These are phyloP conservation scores for Scenedesmus sp. DNA, from an alignment of 163 green algal species.

Conservation along the genomic window DNA sequence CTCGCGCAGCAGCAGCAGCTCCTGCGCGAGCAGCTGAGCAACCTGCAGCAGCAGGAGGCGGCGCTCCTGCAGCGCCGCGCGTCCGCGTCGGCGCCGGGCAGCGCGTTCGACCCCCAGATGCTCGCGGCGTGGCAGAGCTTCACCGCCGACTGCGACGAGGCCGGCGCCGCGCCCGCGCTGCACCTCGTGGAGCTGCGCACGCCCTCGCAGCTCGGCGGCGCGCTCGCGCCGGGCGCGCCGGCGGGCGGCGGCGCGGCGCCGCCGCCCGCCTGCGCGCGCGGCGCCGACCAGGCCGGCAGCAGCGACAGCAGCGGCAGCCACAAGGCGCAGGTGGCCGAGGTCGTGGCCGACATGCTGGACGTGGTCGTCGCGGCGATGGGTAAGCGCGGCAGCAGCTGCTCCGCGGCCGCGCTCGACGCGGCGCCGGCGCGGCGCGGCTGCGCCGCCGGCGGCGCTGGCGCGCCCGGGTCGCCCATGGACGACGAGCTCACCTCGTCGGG, in stretches of 20 bases:
- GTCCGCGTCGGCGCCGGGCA: not conserved
- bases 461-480: not conserved
- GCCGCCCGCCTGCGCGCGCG: not conserved
- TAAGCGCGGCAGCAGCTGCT: not conserved
- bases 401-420: not conserved
- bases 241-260: not conserved
- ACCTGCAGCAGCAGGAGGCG: slow-evolving; percentile 23
- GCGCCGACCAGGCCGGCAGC: not conserved
- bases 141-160: slow-evolving; percentile 1
- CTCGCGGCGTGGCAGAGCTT: slow-evolving; percentile 39
- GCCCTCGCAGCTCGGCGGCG: not conserved
- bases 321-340: slow-evolving; percentile 17
- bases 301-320: slow-evolving; percentile 2
- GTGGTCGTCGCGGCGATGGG: not conserved
- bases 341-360: slow-evolving; percentile 16
- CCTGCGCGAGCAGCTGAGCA: slow-evolving; percentile 8
- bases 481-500: slow-evolving; percentile 36
- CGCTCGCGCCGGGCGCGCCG: not conserved
- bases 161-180: too few species aligned
- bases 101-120: not conserved
- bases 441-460: not conserved
- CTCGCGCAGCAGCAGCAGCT: slow-evolving; percentile 24
- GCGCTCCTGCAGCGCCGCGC: slow-evolving; percentile 3
- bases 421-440: not conserved
- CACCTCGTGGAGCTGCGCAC: not conserved